phyloP scores from a whole-genome alignment of 2,329 filamentous ascomycete genomes.

The Dactylonectria estremocensis region DNA sequence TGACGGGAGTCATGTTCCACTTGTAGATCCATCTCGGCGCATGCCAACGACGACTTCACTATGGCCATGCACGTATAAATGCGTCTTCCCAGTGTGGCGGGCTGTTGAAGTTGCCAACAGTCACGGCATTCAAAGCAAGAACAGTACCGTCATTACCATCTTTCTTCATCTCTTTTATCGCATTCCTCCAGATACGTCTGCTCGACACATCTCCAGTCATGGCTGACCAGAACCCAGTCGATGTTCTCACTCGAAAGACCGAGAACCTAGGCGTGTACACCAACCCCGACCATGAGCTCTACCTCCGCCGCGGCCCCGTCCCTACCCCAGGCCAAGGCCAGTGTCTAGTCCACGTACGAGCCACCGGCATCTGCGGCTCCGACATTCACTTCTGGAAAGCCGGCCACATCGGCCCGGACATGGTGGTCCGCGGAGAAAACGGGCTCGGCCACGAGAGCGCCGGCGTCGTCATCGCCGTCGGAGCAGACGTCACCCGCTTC shows the following conservation, averaged over 20 bases:
- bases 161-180: no score
- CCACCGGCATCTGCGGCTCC: conserved; percentile 77
- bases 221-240: not conserved
- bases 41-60: no score
- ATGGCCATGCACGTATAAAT: no score
- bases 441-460: conserved; percentile 34
- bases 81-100: no score
- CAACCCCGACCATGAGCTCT: conserved; percentile 77
- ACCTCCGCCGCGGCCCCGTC: conserved; percentile 71
- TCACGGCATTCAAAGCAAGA: no score
- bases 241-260: conserved; percentile 29
- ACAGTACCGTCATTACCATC: no score
- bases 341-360: conserved; percentile 74
- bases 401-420: conserved; percentile 50
- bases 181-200: no score
- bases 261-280: conserved; percentile 79
- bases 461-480: conserved; percentile 27
- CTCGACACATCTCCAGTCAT: no score
- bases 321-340: conserved; percentile 25
- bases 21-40: no score
- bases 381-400: conserved; percentile 58
- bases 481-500: conserved; percentile 25
- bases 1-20: no score
- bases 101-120: no score
- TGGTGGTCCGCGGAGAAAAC: conserved; percentile 45